A percentile compares a stretch with the other conserved stretches of the same genome.
phyloP scores from a whole-genome alignment of 208 protist species.

The Novymonas esmeraldas region DNA sequence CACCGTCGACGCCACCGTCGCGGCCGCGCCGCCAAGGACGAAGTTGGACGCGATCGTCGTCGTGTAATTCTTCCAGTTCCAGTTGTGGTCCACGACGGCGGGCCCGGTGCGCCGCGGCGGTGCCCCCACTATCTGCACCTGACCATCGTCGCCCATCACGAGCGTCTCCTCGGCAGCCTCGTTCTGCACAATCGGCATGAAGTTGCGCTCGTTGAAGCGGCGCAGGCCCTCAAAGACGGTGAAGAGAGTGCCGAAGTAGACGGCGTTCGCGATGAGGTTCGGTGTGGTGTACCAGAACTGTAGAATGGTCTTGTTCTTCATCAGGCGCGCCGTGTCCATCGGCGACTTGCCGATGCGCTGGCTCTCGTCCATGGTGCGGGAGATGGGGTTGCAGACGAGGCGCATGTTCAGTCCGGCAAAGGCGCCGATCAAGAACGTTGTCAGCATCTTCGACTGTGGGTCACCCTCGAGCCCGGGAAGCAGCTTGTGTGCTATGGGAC shows the following conservation, averaged over 20 bases:
- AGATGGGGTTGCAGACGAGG: constrained; percentile 84
- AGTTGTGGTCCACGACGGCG: constrained; percentile 43
- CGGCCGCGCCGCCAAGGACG: constrained; percentile 73
- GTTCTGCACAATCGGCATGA: constrained; percentile 37
- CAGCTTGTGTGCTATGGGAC: constrained; percentile 59
- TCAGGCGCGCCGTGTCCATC: constrained; percentile 43
- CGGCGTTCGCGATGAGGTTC: constrained; percentile 83
- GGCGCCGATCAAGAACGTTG: constrained; percentile 82
- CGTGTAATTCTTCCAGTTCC: constrained; percentile 64
- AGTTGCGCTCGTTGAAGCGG: constrained; percentile 84
- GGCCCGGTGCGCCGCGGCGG: constrained; percentile 3
- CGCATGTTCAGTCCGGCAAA: constrained; percentile 86
- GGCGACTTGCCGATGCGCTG: constrained; percentile 69
- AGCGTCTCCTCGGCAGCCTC: constrained; percentile 14
- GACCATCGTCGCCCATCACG: constrained; percentile 9
- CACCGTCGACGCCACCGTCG: constrained; percentile 80
- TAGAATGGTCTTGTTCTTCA: constrained; percentile 85
- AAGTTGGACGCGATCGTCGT: constrained; percentile 62
- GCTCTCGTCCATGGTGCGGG: constrained; percentile 83
- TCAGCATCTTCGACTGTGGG: constrained; percentile 73
- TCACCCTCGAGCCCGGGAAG: constrained; percentile 68
- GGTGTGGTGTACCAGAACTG: constrained; percentile 90
- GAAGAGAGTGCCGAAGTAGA: constrained; percentile 88
- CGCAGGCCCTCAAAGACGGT: constrained; percentile 89
- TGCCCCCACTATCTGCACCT: constrained; percentile 12